Evolutionary conservation across 2,329 filamentous ascomycete species (phyloP).

Genomic region (Aspergillus pseudoterreus): DNA sequence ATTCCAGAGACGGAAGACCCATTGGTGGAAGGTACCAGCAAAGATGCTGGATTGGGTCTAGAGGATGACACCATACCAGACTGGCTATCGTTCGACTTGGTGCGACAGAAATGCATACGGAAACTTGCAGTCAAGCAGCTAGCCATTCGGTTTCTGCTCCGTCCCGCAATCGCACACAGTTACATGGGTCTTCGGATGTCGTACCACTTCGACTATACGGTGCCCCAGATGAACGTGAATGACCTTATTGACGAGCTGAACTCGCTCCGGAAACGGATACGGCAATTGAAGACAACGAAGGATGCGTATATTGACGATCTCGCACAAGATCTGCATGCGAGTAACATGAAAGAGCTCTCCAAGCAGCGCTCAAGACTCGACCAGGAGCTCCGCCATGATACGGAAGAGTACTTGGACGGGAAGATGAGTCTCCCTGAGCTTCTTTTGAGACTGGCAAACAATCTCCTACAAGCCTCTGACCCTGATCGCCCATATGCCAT

Average conservation of each 20-base stretch:
- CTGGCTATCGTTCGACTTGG: slow-evolving; percentile 27
- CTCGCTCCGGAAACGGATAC: slow-evolving; percentile 28
- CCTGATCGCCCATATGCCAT: slow-evolving; percentile 34
- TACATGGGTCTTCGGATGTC: slow-evolving; percentile 33
- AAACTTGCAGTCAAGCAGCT: slow-evolving; percentile 38
- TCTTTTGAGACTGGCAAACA: slow-evolving; percentile 33
- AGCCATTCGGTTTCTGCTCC: slow-evolving; percentile 36
- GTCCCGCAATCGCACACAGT: slow-evolving; percentile 36
- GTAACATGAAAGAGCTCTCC: slow-evolving; percentile 14
- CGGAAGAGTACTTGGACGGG: slow-evolving; percentile 24
- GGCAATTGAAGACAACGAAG: slow-evolving; percentile 22
- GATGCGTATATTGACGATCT: slow-evolving; percentile 30
- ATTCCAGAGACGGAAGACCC: slow-evolving; percentile 3
- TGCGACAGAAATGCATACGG: slow-evolving; percentile 36
- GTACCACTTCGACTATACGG: slow-evolving; percentile 25
- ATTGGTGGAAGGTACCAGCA: slow-evolving; percentile 11
- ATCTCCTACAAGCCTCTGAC: slow-evolving; percentile 32
- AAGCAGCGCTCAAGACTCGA: slow-evolving; percentile 22
- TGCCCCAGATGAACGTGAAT: slow-evolving; percentile 27
- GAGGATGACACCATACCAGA: slow-evolving; percentile 20
- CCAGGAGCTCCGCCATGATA: slow-evolving; percentile 25
- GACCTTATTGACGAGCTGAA: slow-evolving; percentile 34
- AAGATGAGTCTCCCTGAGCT: slow-evolving; percentile 33
- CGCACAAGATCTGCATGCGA: slow-evolving; percentile 22
- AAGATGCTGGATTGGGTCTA: slow-evolving; percentile 11